phyloP scores from a whole-genome alignment of 192 early-diverging fungal species.

The Diversispora eburnea region DNA sequence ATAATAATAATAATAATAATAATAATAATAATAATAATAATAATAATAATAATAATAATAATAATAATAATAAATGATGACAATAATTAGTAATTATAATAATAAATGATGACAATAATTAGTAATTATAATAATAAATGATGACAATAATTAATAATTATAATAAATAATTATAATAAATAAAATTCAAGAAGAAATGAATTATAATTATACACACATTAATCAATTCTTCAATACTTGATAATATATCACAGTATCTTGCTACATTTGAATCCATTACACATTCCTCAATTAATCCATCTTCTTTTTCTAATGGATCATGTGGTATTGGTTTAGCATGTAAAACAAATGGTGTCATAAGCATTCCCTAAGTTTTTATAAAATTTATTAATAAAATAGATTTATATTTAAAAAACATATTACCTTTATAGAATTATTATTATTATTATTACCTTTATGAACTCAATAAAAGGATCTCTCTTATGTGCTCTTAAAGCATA shows the following conservation, averaged over 20 bases:
- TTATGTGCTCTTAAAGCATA: constrained; percentile 57
- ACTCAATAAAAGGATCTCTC: constrained; percentile 86
- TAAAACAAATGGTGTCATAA: constrained; percentile 84
- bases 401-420: not conserved
- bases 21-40: too few relatives aligned
- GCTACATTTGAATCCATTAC: constrained; percentile 54
- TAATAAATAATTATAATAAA: too few relatives aligned
- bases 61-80: too few relatives aligned
- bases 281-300: constrained; percentile 15
- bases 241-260: constrained; percentile 78
- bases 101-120: too few relatives aligned
- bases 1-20: too few relatives aligned
- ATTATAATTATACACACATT: constrained; percentile 38
- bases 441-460: constrained; percentile 66
- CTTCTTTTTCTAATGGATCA: constrained; percentile 24
- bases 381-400: not conserved
- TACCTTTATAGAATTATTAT: not conserved
- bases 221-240: constrained; percentile 74
- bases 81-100: too few relatives aligned
- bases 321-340: constrained; percentile 54
- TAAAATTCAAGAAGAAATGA: not conserved
- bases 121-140: too few relatives aligned
- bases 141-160: too few relatives aligned
- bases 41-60: not conserved
- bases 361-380: constrained; percentile 35